Conservation (phyloP, 208 protist genomes). For the Naegleria lovaniensis region DNA sequence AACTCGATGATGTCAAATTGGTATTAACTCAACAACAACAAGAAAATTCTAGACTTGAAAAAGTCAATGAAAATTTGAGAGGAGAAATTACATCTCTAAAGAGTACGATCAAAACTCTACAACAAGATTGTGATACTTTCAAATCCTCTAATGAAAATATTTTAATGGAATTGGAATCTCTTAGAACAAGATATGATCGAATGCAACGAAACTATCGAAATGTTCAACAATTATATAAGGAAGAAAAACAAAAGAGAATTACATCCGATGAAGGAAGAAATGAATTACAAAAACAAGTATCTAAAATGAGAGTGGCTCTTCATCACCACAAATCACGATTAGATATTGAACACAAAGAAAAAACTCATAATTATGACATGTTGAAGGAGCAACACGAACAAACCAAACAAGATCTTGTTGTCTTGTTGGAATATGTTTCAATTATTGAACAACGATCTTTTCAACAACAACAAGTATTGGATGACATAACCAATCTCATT, state of each 20-base stretch:
- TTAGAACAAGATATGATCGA: background rate
- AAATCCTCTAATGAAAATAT: background rate
- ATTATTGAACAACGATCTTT: background rate
- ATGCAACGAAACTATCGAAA: background rate
- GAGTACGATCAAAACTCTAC: background rate
- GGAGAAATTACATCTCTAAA: background rate
- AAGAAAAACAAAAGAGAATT: constrained; percentile 5
- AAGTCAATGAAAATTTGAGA: background rate
- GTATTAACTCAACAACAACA: background rate
- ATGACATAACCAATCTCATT: background rate
- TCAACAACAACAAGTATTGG: background rate
- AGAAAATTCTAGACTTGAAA: background rate
- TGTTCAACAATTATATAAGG: background rate
- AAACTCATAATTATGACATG: background rate
- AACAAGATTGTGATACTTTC: background rate
- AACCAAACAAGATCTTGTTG: background rate
- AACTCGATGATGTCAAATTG: background rate
- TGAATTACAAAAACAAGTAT: background rate
- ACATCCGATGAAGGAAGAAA: background rate
- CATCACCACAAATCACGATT: background rate
- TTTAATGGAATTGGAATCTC: background rate
- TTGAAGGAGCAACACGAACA: background rate
- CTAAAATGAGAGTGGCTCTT: background rate
- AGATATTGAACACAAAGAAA: background rate
- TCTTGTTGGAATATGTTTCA: background rate